Percentiles rank a stretch among this genome's conserved stretches.
These are phyloP conservation scores for Hondaea fermentalgiana DNA, from an alignment of 108 stramenopile species.

Conservation along the genomic window DNA sequence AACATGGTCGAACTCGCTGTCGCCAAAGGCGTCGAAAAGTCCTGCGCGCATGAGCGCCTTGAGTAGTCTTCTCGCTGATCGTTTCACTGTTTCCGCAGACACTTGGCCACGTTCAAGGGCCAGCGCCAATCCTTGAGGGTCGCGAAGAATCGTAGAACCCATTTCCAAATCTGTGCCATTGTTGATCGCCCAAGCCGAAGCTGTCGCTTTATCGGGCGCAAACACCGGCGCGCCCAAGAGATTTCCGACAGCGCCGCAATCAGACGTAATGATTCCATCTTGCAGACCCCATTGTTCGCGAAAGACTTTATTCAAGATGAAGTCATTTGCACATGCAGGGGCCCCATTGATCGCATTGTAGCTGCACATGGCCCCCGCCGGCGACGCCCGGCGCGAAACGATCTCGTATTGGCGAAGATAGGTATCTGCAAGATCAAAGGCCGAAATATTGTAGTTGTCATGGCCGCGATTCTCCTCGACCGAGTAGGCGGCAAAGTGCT, in stretches of 20 bases:
- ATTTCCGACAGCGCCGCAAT: not conserved
- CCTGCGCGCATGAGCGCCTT: not conserved
- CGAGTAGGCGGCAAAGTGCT: constrained; percentile 9
- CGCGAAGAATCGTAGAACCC: not conserved
- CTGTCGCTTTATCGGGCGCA: not conserved
- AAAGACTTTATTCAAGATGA: not conserved
- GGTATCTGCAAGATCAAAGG: not conserved
- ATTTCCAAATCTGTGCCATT: not conserved
- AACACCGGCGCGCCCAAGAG: not conserved
- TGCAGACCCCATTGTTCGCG: not conserved
- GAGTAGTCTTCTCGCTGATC: not conserved
- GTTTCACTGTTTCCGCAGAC: not conserved
- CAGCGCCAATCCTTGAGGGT: not conserved
- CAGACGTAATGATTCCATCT: not conserved
- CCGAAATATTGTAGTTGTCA: not conserved
- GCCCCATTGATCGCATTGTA: not conserved
- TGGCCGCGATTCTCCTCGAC: not conserved
- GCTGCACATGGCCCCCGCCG: not conserved
- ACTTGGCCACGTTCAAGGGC: not conserved
- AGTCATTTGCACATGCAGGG: not conserved
- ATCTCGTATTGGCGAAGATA: not conserved
- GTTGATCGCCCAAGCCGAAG: not conserved
- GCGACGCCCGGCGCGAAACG: not conserved
- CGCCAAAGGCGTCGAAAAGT: not conserved
- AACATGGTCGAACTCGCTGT: not conserved